phyloP scores from a whole-genome alignment of 78 protist genomes.

The Trichosphaerium sp. region DNA sequence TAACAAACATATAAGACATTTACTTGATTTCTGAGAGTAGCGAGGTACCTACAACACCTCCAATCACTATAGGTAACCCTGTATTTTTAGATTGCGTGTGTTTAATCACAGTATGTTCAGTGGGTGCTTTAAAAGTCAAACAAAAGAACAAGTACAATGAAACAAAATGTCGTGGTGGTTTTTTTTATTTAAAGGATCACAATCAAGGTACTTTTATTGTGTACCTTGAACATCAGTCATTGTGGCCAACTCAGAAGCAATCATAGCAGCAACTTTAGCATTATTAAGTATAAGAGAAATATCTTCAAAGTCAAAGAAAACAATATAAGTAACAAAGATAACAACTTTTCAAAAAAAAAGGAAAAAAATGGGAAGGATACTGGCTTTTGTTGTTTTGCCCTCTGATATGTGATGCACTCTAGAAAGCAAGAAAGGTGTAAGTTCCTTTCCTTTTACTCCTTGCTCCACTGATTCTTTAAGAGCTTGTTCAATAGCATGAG shows the following conservation, averaged over 20 bases:
- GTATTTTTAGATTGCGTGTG: neutral
- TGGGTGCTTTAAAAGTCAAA: too few species aligned
- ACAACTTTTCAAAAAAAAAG: neutral
- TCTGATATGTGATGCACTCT: slow-evolving; percentile 45
- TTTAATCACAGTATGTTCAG: neutral
- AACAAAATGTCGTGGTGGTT: neutral
- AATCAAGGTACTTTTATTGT: neutral
- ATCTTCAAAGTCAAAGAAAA: slow-evolving; percentile 10
- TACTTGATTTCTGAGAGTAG: too few species aligned
- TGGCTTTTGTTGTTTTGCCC: slow-evolving; percentile 69
- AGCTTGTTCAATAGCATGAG: slow-evolving; percentile 41
- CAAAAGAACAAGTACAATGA: neutral
- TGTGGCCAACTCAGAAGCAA: slow-evolving; percentile 34
- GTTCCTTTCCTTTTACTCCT: slow-evolving; percentile 57
- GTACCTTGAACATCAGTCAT: neutral
- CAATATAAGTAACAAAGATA: neutral
- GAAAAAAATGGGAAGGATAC: slow-evolving; percentile 13
- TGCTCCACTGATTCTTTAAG: slow-evolving; percentile 11
- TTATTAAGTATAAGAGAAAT: slow-evolving; percentile 72
- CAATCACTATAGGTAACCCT: slow-evolving; percentile 15
- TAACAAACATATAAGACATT: too few species aligned
- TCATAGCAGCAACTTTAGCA: slow-evolving; percentile 71
- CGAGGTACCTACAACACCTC: too few species aligned
- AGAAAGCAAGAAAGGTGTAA: slow-evolving; percentile 83
- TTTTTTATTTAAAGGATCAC: neutral